Base-by-base conservation (phyloP, 208 protist genomes). In the Leishmania major region DNA sequence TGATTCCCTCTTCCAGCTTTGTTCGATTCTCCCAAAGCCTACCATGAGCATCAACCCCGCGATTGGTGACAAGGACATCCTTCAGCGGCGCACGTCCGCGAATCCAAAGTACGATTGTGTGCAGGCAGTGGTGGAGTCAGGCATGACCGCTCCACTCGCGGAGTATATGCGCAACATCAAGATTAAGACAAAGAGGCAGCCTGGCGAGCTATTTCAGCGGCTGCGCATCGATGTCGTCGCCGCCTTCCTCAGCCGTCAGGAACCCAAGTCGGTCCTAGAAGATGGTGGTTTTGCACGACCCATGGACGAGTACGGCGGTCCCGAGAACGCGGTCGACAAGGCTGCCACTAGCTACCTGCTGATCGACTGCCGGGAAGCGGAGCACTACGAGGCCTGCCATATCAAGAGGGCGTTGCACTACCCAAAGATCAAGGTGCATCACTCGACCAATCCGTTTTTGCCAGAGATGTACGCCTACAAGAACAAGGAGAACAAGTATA, bases 381-480 rank as follows among this genome's bases (percentile, higher is more conserved):
- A 96, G 84, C 90, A 92, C 10, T 98, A 96, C 78, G 83, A 88
- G 3, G 51, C 87, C 28, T 97, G 95, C 87, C 95, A 98, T 78
- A 93, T 98, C 75, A 83, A 87, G 11, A 87, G 89, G 0, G 91
- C 96, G 17, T 70, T 97, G 40, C 94, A 97, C 87, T 98, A 98
- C 83, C 92, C 94, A 2, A 90, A 89, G 75, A 88, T 90, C 19
- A 90, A 85, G 75, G 77, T 98, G 51, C 84, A 92, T 72, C 93
- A 97, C 84, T 87, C 93, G 35, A 96, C 85, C 3, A 95, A 91
- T 75, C 93, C 94, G 0, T 94, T 97, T 83, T 75, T 95, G 60
- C 87, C 93, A 1, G 94, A 97, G 78, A 96, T 98, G 89, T 96
- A 91, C 85, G 73, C 87, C 13, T 91, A 95, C 80, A 97, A 97